A percentile compares a stretch with the other conserved stretches of the same genome.
Conservation (phyloP, 139 green algal genomes). For the Diplosphaera chodatii region DNA sequence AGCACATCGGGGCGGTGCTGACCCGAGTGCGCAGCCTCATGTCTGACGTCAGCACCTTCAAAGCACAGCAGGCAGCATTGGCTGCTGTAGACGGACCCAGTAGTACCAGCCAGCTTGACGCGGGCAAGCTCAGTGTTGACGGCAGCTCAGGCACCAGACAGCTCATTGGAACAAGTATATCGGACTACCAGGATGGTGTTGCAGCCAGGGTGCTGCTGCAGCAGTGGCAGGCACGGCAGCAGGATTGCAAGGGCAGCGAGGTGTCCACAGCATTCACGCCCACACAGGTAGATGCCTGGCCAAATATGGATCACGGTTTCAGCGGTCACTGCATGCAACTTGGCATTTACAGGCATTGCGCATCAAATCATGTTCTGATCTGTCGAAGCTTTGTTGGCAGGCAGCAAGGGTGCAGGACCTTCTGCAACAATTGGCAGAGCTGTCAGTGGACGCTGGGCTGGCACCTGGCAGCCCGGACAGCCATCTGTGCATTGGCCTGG, state of each 20-base stretch:
- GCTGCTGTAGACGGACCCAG: too few relatives aligned
- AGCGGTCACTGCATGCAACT: too few relatives aligned
- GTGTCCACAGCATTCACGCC: background rate
- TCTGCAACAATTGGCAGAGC: background rate
- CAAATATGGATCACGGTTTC: too few relatives aligned
- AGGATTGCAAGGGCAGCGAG: background rate
- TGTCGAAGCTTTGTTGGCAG: too few relatives aligned
- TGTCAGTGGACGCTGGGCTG: background rate
- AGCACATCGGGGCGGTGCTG: background rate
- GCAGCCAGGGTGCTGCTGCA: background rate
- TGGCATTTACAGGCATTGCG: too few relatives aligned
- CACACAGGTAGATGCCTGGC: too few relatives aligned
- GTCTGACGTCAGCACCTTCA: background rate
- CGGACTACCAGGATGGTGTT: background rate
- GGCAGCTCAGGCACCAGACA: too few relatives aligned
- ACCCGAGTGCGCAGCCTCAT: background rate
- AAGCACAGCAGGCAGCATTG: background rate
- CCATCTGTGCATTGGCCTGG: too few relatives aligned
- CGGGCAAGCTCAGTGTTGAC: background rate
- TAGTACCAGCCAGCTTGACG: too few relatives aligned
- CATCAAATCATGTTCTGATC: too few relatives aligned
- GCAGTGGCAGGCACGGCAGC: background rate
- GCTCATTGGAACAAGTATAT: background rate
- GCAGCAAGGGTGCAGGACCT: background rate
- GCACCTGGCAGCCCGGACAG: background rate